Evolutionary conservation across 2,329 filamentous ascomycete species (phyloP).

Genomic region (Trichoderma brevicompactum): DNA sequence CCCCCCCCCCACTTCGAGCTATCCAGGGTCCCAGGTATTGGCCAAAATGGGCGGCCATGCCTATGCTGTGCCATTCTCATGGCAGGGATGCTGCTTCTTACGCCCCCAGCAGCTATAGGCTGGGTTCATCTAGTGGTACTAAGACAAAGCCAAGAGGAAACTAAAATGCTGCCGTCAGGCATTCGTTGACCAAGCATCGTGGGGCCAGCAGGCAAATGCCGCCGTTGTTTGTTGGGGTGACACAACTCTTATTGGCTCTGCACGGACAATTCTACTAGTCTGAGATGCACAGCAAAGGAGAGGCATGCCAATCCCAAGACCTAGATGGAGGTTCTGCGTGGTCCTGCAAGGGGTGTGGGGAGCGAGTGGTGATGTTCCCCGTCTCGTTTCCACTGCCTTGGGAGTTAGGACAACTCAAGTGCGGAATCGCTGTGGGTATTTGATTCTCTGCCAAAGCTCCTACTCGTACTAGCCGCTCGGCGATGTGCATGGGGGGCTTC

Average conservation of each 20-base stretch:
- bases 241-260: constrained; percentile 7
- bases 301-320: constrained; percentile 6
- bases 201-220: constrained; percentile 17
- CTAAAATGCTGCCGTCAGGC: constrained; percentile 9
- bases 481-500: neutral
- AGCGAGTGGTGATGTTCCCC: constrained; percentile 11
- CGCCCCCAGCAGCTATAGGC: neutral
- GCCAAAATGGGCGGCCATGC: neutral
- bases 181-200: constrained; percentile 10
- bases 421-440: constrained; percentile 20
- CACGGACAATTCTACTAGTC: neutral
- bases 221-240: constrained; percentile 24
- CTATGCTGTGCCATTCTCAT: neutral
- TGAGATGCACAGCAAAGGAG: neutral
- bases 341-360: constrained; percentile 28
- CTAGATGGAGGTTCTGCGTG: constrained; percentile 9
- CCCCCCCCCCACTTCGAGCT: neutral
- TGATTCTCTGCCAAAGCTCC: constrained; percentile 6
- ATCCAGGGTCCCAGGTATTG: neutral
- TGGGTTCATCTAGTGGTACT: neutral
- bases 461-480: neutral
- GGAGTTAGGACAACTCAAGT: neutral
- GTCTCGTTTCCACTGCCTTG: constrained; percentile 21
- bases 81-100: neutral
- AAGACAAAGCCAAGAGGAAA: neutral